Base-by-base conservation (phyloP, 1,139 yeast genomes). In the Magnusiomyces magnusii region DNA sequence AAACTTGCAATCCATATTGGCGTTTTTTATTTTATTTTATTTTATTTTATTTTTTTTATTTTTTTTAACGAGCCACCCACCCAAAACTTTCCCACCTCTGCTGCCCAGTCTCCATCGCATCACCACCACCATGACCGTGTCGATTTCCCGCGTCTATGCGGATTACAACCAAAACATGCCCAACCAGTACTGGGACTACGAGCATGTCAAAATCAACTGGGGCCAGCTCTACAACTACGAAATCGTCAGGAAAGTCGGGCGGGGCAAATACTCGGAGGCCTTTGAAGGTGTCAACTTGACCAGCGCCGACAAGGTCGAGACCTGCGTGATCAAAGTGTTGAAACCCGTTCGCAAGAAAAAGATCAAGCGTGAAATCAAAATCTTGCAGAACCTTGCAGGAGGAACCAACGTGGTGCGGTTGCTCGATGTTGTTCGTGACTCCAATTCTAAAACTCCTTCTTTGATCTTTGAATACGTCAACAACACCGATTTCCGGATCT, bases 221-320 rank as follows among this genome's bases (percentile, higher is more conserved):
- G 85, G 95, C 9, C 76, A 80, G 61, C 86, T 87, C 64, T 76
- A 81, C 62, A 85, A 87, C 75, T 93, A 93, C 74, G 99, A 95
- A 74, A 90, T 95, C 64, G 83, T 91, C 59, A 81, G 86, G 64
- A 93, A 93, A 73, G 89, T 95, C 56, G 99, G 99, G 34, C 83
- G 99, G 62, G 99, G 99, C 57, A 93, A 93, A 76, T 95, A 95
- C 74, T 88, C 96, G 9, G 99, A 95, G 74, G 99, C 95, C 50
- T 95, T 95, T 72, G 85, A 84, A 63, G 95, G 95, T 41, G 76
- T 85, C 44, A 86, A 86, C 69, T 59, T 39, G 17, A 28, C 36
- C 53, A 36, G 31, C 31, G 3, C 44, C 10, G 17, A 39, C 44
- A 39, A 39, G 17, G 66, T 68, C 59, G 73, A 69, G 49, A 69